phyloP scores from a whole-genome alignment of 202 grass and related monocot genomes.

The Musa balbisiana region DNA sequence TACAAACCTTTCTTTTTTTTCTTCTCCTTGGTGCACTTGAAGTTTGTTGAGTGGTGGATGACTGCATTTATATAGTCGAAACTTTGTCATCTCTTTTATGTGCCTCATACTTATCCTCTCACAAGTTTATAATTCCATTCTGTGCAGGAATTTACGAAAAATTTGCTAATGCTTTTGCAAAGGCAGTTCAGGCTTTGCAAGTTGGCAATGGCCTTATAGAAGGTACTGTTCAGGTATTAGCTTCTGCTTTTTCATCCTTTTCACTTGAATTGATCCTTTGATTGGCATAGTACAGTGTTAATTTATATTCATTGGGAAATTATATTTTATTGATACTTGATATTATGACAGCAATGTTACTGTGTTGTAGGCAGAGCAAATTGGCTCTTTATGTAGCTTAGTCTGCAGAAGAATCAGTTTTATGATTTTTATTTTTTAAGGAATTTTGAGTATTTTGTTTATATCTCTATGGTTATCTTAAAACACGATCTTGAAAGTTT shows the following conservation, averaged over 20 bases:
- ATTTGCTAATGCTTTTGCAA: conserved; percentile 85
- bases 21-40: background rate
- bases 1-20: background rate
- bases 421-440: conserved; percentile 8
- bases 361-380: background rate
- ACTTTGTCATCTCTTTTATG: background rate
- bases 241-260: conserved; percentile 3
- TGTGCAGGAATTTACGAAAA: conserved; percentile 79
- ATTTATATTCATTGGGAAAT: background rate
- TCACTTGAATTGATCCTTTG: background rate
- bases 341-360: background rate
- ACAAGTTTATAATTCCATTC: background rate
- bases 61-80: background rate
- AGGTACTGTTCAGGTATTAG: conserved; percentile 57
- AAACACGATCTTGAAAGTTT: conserved; percentile 22
- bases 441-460: conserved; percentile 13
- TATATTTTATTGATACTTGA: background rate
- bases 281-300: no score
- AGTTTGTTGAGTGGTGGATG: background rate
- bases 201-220: conserved; percentile 90
- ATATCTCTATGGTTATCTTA: conserved; percentile 17
- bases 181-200: conserved; percentile 85
- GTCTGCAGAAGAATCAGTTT: background rate
- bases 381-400: background rate
- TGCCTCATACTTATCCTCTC: background rate